These are phyloP conservation scores for Lanmaoa pseudosensibilis DNA, from an alignment of 768 basidiomycete genomes.

Conservation along the genomic window DNA sequence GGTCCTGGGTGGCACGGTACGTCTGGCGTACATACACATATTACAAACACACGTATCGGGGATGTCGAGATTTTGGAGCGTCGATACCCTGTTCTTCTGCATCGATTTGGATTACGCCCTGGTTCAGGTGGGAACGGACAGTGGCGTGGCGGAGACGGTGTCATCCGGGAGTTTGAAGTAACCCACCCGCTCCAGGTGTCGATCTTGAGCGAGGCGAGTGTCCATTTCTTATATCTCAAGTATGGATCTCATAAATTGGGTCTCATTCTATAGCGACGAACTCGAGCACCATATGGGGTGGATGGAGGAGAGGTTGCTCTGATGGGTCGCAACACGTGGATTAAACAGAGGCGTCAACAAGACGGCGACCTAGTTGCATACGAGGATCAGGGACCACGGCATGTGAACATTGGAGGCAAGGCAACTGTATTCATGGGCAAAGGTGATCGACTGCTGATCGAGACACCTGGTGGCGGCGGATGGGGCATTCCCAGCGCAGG, in stretches of 20 bases:
- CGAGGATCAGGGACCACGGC: conserved; percentile 40
- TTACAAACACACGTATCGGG: conserved; percentile 90
- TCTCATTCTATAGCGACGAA: conserved; percentile 57
- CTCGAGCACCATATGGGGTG: conserved; percentile 82
- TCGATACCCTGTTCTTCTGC: conserved; percentile 88
- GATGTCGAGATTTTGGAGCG: conserved; percentile 94
- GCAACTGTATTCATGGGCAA: conserved; percentile 86
- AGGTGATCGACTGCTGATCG: conserved; percentile 75
- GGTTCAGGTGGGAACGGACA: conserved; percentile 71
- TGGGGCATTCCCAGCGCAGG: conserved; percentile 54
- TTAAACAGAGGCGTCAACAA: conserved; percentile 63
- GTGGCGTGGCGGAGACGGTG: conserved; percentile 83
- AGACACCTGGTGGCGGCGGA: conserved; percentile 90
- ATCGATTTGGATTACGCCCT: conserved; percentile 73
- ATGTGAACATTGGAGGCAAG: conserved; percentile 89
- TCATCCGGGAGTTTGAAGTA: conserved; percentile 80
- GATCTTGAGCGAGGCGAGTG: conserved; percentile 76
- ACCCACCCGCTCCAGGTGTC: conserved; percentile 81
- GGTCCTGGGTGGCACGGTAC: conserved; percentile 90
- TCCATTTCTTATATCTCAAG: neutral
- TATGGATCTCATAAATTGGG: neutral
- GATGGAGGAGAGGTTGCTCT: conserved; percentile 74
- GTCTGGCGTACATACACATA: conserved; percentile 91
- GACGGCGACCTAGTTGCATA: conserved; percentile 63
- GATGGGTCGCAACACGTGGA: conserved; percentile 85